Conservation (phyloP, 108 stramenopile genomes). For the Nitzschia sp. region DNA sequence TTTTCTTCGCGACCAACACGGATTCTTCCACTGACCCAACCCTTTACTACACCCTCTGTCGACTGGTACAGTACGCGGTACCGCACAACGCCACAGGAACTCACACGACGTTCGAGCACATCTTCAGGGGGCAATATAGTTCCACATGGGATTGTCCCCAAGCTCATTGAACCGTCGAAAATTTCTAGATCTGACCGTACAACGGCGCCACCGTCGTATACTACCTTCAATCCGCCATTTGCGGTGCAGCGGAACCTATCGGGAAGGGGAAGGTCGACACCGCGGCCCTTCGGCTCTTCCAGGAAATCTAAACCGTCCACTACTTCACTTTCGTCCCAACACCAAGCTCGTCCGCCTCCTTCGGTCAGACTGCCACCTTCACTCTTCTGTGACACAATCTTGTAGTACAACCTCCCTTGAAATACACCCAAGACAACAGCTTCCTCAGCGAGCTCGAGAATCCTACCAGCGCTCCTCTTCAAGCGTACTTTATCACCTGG, state of each 20-base stretch:
- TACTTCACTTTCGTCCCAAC: conserved; percentile 83
- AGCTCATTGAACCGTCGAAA: conserved; percentile 66
- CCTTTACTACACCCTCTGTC: conserved; percentile 37
- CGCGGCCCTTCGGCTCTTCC: conserved; percentile 43
- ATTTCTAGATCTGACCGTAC: conserved; percentile 82
- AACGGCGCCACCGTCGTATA: conserved; percentile 76
- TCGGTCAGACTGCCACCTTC: conserved; percentile 84
- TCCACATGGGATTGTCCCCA: conserved; percentile 67
- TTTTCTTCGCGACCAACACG: conserved; percentile 86
- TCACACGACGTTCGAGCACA: conserved; percentile 80
- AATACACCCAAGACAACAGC: conserved; percentile 85
- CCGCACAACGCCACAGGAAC: conserved; percentile 85
- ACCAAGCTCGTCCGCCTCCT: conserved; percentile 83
- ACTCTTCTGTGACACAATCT: conserved; percentile 82
- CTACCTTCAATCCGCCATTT: conserved; percentile 65
- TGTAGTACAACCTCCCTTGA: conserved; percentile 81
- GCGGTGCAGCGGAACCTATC: conserved; percentile 59
- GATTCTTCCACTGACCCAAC: conserved; percentile 87
- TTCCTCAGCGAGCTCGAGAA: conserved; percentile 88
- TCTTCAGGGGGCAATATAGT: conserved; percentile 57
- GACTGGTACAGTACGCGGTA: conserved; percentile 66
- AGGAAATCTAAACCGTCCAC: conserved; percentile 78
- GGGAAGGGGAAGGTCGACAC: conserved; percentile 54
- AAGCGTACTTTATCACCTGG: conserved; percentile 85
- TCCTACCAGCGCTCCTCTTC: conserved; percentile 74